Conservation (phyloP, 2,329 filamentous ascomycete genomes). For the Nothomitra cinnamomea region DNA sequence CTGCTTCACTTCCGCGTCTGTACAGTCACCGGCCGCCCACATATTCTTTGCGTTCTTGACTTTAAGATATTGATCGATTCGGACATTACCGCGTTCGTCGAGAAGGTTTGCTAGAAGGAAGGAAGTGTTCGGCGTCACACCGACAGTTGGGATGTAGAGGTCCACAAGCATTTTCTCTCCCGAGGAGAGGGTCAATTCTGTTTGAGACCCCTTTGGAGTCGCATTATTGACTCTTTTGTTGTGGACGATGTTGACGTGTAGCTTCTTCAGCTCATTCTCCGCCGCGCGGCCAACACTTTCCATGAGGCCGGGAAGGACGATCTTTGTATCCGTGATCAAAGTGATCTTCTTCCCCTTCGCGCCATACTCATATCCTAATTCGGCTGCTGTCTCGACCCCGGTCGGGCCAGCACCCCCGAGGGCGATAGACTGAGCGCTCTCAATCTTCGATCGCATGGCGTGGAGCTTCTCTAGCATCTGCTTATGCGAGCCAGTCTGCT, state of each 20-base stretch:
- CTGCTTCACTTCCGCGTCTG: constrained; percentile 15
- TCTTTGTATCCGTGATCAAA: constrained; percentile 24
- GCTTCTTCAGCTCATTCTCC: constrained; percentile 27
- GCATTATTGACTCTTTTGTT: constrained; percentile 9
- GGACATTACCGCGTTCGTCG: constrained; percentile 10
- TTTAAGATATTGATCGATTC: constrained; percentile 11
- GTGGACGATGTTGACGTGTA: constrained; percentile 29
- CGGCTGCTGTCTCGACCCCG: constrained; percentile 31
- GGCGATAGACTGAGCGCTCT: constrained; percentile 26
- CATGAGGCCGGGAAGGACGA: constrained; percentile 26
- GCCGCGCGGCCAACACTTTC: constrained; percentile 22
- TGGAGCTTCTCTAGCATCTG: constrained; percentile 6
- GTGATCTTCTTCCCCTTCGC: constrained; percentile 23
- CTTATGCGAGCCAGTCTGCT: constrained; percentile 23
- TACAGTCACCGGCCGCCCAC: constrained; percentile 20
- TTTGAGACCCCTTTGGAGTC: not conserved
- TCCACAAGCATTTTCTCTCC: constrained; percentile 6
- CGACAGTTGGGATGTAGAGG: constrained; percentile 11
- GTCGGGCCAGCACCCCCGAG: constrained; percentile 32
- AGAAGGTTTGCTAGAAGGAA: constrained; percentile 12
- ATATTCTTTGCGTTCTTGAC: constrained; percentile 11
- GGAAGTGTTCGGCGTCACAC: constrained; percentile 11
- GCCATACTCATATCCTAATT: constrained; percentile 26
- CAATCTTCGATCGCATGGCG: constrained; percentile 17
- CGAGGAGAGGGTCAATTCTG: not conserved